Evolutionary conservation across 2,329 filamentous ascomycete genomes (phyloP), one percentile per base, ranked within the genome.

Genomic region (Fusarium nisikadoi): DNA sequence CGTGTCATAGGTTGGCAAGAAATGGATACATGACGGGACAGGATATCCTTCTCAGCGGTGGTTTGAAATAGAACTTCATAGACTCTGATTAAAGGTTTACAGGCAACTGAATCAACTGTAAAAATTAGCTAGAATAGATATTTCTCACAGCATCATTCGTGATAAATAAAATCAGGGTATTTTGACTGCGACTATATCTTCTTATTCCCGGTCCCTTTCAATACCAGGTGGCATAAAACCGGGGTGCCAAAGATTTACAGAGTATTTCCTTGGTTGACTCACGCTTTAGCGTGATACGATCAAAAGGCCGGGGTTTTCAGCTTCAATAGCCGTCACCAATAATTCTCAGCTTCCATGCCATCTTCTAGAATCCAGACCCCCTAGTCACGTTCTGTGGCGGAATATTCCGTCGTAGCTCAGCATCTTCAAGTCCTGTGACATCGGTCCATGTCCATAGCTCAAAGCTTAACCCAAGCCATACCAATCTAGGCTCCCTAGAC

Each of bases 11-110:
- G 67, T 5, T 70, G 38, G 67, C 65, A 6, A 60, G 43, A 41
- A 70, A 53, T 16, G 67, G 67, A n/a, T 70, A 70, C 14, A 19
- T 70, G 19, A 70, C 67, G 35, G 67, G 65, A 1, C 67, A 70
- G 9, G 67, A 70, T 11, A 52, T 70, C 17, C 20, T 70, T 6
- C 43, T 70, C 0, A 43, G 58, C 36, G 67, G 67, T 6, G 67
- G 67, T 17, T 35, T 70, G 23, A 70, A 70, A 43, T 69, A 68
- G 38, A 5, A 7, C 2, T 33, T 6, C 31, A 33, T 33, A 31
- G 27, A 42, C 14, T 13, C 12, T 33, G 9, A 10, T 4, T 6
- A 5, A 47, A 31, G 12, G 25, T 6, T 12, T 13, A 17, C 4
- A 5, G 9, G 10, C 23, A 17, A 9, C 33, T 38, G 5, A 16